phyloP scores from a whole-genome alignment of 257 asterid species.

The Solanum virginianum region DNA sequence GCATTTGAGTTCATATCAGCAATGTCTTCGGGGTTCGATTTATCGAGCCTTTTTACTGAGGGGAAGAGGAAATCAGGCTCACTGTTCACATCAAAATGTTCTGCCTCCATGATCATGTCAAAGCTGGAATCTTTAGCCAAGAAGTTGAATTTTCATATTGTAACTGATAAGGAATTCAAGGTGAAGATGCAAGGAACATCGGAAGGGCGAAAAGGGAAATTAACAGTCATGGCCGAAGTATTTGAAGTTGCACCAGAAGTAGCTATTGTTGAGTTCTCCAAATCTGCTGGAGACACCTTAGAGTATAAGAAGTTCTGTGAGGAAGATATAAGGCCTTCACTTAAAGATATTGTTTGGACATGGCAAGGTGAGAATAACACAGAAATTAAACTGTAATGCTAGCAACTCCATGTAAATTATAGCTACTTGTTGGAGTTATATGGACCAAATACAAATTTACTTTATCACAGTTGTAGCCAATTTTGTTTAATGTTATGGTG shows the following conservation, averaged over 20 bases:
- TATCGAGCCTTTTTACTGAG: conserved; percentile 45
- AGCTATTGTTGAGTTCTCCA: conserved; percentile 71
- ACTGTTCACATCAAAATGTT: conserved; percentile 51
- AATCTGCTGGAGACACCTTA: conserved; percentile 66
- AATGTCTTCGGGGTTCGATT: conserved; percentile 78
- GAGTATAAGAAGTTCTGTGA: conserved; percentile 70
- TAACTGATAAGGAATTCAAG: conserved; percentile 38
- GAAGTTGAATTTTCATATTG: conserved; percentile 34
- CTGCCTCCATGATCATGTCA: conserved; percentile 34
- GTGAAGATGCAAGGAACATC: conserved; percentile 54
- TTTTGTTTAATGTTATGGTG: background rate
- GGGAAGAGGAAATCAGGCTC: conserved; percentile 33
- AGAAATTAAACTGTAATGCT: conserved; percentile 1
- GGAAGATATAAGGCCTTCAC: conserved; percentile 65
- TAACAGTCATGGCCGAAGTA: conserved; percentile 58
- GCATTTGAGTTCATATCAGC: conserved; percentile 78
- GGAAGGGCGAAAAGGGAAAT: conserved; percentile 63
- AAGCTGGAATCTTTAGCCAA: conserved; percentile 51
- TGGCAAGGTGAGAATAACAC: conserved; percentile 75
- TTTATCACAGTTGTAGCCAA: background rate
- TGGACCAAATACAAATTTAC: background rate
- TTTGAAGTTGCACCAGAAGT: conserved; percentile 78
- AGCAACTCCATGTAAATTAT: background rate
- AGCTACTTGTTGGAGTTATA: background rate
- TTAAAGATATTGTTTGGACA: conserved; percentile 85